These are phyloP conservation scores for Fusarium sp. DNA, from an alignment of 2,329 filamentous ascomycete genomes.

Conservation along the genomic window DNA sequence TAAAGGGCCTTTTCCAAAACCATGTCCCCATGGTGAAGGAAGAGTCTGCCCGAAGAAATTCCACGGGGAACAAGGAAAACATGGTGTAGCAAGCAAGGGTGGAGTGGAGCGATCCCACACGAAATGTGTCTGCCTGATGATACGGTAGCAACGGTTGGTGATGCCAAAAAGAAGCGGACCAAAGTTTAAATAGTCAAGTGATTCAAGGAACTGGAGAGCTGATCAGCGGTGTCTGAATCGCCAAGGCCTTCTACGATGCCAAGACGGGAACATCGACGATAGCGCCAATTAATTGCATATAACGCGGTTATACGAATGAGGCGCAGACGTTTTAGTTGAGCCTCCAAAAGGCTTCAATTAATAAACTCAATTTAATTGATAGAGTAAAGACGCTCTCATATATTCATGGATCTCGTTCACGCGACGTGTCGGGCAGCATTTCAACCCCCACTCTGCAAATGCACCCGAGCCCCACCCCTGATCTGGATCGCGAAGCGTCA, in stretches of 20 bases:
- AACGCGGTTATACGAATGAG: background rate
- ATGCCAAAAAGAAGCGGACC: background rate
- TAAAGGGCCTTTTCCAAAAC: background rate
- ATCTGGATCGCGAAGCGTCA: background rate
- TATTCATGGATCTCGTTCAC: background rate
- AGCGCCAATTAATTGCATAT: constrained; percentile 1
- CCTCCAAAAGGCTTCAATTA: background rate
- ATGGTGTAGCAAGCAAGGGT: background rate
- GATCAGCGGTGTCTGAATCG: background rate
- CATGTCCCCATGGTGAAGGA: background rate
- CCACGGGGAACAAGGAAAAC: background rate
- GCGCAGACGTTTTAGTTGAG: background rate
- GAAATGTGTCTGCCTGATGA: constrained; percentile 1
- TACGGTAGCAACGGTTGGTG: background rate
- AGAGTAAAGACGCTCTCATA: background rate
- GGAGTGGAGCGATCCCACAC: background rate
- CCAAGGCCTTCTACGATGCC: background rate
- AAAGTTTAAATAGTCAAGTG: background rate
- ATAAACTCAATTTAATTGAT: background rate
- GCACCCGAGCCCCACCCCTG: background rate
- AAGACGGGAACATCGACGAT: background rate
- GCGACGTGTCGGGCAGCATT: background rate
- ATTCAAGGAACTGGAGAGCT: background rate
- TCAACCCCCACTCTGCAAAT: background rate
- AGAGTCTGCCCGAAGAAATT: background rate